A percentile compares a stretch with the other conserved stretches of the same genome.
These are phyloP conservation scores for Trichophyton schoenleinii DNA, from an alignment of 2,329 filamentous ascomycete genomes.

Conservation along the genomic window DNA sequence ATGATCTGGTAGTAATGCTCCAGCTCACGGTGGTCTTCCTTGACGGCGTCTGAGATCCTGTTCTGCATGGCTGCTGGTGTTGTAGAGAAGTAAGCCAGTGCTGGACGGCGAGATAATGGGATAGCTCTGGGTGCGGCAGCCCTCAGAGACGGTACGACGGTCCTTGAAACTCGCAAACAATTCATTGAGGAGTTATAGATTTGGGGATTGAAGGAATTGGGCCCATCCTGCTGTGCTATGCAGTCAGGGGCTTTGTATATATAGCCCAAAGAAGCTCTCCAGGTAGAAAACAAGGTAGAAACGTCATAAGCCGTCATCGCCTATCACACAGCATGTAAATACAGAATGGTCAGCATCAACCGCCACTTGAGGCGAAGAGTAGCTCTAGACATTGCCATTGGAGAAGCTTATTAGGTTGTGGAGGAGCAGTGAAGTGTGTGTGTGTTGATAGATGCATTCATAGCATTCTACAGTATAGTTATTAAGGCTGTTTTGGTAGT, in stretches of 20 bases:
- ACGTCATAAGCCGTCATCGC: neutral
- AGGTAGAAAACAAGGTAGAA: neutral
- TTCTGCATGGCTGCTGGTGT: constrained; percentile 4
- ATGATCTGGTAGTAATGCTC: constrained; percentile 32
- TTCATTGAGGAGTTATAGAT: neutral
- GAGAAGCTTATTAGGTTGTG: neutral
- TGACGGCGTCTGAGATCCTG: constrained; percentile 25
- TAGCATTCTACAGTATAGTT: neutral
- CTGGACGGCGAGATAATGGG: neutral
- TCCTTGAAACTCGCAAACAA: neutral
- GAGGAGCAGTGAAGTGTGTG: neutral
- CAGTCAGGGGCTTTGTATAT: neutral
- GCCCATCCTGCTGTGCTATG: neutral
- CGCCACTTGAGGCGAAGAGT: too few relatives aligned
- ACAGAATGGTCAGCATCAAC: too few relatives aligned
- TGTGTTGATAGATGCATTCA: neutral
- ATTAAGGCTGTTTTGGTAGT: neutral
- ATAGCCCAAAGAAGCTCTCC: neutral
- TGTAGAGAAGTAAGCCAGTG: neutral
- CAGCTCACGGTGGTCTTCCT: constrained; percentile 29
- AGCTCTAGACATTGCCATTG: neutral
- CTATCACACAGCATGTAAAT: neutral
- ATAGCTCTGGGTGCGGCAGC: neutral
- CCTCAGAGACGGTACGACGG: neutral
- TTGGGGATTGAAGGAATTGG: neutral